Conservation (phyloP, 2,329 filamentous ascomycete species). For the Colletotrichum sp. region DNA sequence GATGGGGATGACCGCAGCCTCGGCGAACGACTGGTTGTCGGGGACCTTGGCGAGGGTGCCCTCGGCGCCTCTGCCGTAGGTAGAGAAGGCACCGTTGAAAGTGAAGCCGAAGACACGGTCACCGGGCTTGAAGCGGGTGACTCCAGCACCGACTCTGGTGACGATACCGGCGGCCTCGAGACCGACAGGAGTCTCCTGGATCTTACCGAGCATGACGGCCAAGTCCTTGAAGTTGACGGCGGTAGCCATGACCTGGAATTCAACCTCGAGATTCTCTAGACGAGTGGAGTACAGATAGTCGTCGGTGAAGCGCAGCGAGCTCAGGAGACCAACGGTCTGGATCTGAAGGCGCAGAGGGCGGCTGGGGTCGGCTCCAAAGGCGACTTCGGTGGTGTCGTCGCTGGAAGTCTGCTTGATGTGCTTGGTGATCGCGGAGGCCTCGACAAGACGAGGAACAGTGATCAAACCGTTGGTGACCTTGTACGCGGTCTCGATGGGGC, state of each 20-base stretch:
- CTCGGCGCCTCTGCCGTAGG: conserved; percentile 22
- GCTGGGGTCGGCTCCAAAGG: neutral
- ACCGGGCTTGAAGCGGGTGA: conserved; percentile 30
- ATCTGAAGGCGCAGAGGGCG: conserved; percentile 23
- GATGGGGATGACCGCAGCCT: conserved; percentile 35
- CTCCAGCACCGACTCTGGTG: conserved; percentile 32
- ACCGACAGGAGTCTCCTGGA: conserved; percentile 27
- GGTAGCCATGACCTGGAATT: conserved; percentile 30
- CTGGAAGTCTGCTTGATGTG: neutral
- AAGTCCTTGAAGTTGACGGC: conserved; percentile 32
- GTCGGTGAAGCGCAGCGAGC: conserved; percentile 27
- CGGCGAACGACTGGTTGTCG: conserved; percentile 37
- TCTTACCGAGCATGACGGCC: conserved; percentile 29
- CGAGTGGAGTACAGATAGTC: conserved; percentile 11
- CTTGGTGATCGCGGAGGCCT: conserved; percentile 14
- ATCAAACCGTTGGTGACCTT: neutral
- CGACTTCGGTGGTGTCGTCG: conserved; percentile 7
- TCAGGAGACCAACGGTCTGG: conserved; percentile 25
- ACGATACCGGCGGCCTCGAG: conserved; percentile 38
- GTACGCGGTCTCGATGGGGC: neutral
- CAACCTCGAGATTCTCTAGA: conserved; percentile 16
- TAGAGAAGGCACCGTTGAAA: conserved; percentile 23
- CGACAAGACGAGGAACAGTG: conserved; percentile 21
- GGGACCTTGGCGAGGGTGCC: conserved; percentile 38
- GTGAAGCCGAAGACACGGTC: conserved; percentile 29